Base-by-base conservation (phyloP, 805 yeast species). In the Wickerhamiella qilinensis region DNA sequence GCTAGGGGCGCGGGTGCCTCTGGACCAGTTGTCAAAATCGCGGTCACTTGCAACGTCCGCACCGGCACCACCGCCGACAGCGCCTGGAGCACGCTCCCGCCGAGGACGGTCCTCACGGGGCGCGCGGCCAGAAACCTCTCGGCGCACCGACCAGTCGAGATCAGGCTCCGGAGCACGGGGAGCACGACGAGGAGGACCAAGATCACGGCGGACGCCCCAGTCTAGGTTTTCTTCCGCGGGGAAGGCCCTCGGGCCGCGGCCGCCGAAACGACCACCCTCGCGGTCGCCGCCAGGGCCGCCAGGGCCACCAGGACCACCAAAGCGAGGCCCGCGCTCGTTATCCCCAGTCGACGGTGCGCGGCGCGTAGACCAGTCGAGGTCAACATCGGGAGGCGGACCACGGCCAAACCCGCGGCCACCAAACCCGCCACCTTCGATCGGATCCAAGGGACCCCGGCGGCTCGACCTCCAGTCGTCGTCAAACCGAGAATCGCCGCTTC, bases 151-250 rank as follows among this genome's bases (percentile, higher is more conserved):
- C 52, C 52, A 48, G 57, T 78, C 83, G 38, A 74, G 58, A 24
- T 72, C 71, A 35, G 73, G 71, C 50, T 67, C 75, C 48, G 65
- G 71, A n/a, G n/a, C n/a, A n/a, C n/a, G n/a, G n/a, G n/a, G n/a
- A 38, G 43, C 55, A 17, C 41, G 47, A 40, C 22, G 20, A 34
- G 24, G 21, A n/a, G 37, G 34, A 5, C 42, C 29, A 8, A 47
- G 42, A 24, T 41, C 42, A 15, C 45, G 43, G 35, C 51, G 48
- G 4, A 41, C 36, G 18, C 43, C 40, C 52, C 52, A 47, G 44
- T 75, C 80, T 57, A 80, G 69, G 49, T 69, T 71, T 56, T 67
- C 53, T 32, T 48, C 54, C 25, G 31, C 32, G 11, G 31, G 33
- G 19, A 20, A 16, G 20, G 15, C 25, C 33, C 38, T 18, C 16